phyloP scores from a whole-genome alignment of 495 filamentous ascomycete species.

The Talaromyces wortmannii region DNA sequence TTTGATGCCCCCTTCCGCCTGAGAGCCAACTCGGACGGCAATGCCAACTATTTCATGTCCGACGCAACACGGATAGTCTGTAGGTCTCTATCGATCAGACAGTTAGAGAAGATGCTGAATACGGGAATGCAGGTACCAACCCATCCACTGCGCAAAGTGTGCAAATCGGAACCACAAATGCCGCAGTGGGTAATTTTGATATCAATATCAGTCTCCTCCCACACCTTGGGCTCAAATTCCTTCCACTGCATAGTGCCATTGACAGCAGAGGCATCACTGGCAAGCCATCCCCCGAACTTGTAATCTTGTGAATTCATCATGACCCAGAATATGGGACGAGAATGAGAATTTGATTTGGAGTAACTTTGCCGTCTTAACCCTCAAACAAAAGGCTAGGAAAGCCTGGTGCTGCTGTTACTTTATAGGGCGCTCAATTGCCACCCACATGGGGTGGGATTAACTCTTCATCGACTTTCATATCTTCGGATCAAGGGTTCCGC shows the following conservation, averaged over 20 bases:
- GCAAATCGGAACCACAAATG: slow-evolving; percentile 54
- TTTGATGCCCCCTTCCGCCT: slow-evolving; percentile 50
- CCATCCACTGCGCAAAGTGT: slow-evolving; percentile 72
- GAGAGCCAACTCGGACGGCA: slow-evolving; percentile 69
- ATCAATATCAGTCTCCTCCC: slow-evolving; percentile 71
- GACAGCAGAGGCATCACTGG: slow-evolving; percentile 42
- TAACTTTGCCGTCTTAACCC: too few relatives aligned
- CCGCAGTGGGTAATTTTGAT: slow-evolving; percentile 39
- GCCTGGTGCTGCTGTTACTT: not conserved
- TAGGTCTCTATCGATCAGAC: slow-evolving; percentile 10
- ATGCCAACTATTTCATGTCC: slow-evolving; percentile 83
- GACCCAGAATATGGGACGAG: not conserved
- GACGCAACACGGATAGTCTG: slow-evolving; percentile 47
- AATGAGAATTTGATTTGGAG: not conserved
- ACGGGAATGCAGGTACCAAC: slow-evolving; percentile 4
- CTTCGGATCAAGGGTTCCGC: too few relatives aligned
- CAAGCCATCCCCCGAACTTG: slow-evolving; percentile 83
- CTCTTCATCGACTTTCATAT: too few relatives aligned
- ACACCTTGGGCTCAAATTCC: slow-evolving; percentile 71
- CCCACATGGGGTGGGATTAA: too few relatives aligned
- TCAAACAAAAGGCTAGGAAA: too few relatives aligned
- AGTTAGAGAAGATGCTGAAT: not conserved
- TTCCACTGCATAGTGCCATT: slow-evolving; percentile 79
- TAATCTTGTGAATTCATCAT: slow-evolving; percentile 23
- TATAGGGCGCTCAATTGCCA: not conserved